Evolutionary conservation across 2,329 filamentous ascomycete species (phyloP).

Genomic region (Hypoxylon sp.): DNA sequence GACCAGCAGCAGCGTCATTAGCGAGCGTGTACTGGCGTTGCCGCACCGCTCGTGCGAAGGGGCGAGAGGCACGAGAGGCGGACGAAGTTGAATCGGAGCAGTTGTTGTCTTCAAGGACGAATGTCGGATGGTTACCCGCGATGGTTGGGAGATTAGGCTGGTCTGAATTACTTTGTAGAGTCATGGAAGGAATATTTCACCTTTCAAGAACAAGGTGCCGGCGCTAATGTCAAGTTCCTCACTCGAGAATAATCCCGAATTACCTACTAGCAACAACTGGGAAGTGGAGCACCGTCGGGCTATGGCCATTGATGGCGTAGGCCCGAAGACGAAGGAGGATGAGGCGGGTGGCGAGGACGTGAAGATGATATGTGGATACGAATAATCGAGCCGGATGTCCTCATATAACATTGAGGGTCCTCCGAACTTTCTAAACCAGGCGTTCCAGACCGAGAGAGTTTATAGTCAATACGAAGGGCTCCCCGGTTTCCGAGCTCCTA

Average conservation of each 20-base stretch:
- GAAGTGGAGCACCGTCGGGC: constrained; percentile 46
- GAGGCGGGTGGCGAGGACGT: constrained; percentile 34
- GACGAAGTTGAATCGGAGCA: constrained; percentile 44
- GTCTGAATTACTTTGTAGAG: constrained; percentile 49
- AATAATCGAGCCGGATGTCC: constrained; percentile 32
- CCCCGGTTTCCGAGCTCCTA: constrained; percentile 39
- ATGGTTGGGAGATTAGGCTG: constrained; percentile 47
- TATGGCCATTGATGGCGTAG: constrained; percentile 52
- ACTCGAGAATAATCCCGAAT: constrained; percentile 43
- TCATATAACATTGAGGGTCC: constrained; percentile 36
- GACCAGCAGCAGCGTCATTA: constrained; percentile 45
- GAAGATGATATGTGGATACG: constrained; percentile 36
- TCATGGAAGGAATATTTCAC: constrained; percentile 53
- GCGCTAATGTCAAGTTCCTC: constrained; percentile 45
- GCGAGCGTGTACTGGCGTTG: constrained; percentile 45
- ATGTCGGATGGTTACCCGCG: constrained; percentile 46
- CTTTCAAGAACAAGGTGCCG: constrained; percentile 29
- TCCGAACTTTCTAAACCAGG: constrained; percentile 14
- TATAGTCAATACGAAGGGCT: constrained; percentile 31
- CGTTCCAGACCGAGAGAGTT: constrained; percentile 28
- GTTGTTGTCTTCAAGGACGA: constrained; percentile 43
- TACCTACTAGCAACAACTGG: constrained; percentile 47
- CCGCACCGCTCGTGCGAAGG: constrained; percentile 45
- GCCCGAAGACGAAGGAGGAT: constrained; percentile 35
- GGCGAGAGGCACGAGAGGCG: constrained; percentile 37